Evolutionary conservation across 2,329 filamentous ascomycete genomes (phyloP).

Genomic region (Diaporthe sp.): DNA sequence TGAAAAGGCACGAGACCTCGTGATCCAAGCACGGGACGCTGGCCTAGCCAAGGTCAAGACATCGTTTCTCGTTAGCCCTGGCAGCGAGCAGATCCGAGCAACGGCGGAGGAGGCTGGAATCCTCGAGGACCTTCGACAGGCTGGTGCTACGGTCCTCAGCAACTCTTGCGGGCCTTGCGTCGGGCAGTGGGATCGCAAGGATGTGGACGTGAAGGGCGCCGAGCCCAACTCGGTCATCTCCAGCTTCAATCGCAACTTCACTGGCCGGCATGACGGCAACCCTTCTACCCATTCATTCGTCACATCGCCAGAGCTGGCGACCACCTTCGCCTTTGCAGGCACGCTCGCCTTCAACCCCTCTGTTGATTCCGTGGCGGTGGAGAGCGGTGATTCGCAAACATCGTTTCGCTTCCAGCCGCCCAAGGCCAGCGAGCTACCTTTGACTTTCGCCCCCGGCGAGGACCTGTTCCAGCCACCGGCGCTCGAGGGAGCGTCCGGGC

Average conservation of each 20-base stretch:
- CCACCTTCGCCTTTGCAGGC: conserved; percentile 94
- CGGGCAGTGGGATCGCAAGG: conserved; percentile 94
- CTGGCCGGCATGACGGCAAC: conserved; percentile 96
- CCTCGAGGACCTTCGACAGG: conserved; percentile 85
- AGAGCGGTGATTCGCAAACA: not conserved
- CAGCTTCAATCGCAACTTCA: conserved; percentile 99
- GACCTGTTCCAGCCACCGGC: conserved; percentile 48
- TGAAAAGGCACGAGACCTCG: conserved; percentile 92
- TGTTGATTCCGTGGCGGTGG: conserved; percentile 39
- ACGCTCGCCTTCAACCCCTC: conserved; percentile 89
- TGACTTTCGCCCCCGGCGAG: conserved; percentile 45
- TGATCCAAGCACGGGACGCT: conserved; percentile 89
- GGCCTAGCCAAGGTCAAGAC: conserved; percentile 85
- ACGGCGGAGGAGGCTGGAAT: conserved; percentile 92
- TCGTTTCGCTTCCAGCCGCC: conserved; percentile 49
- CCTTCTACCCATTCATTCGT: conserved; percentile 98
- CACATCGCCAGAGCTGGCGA: conserved; percentile 95
- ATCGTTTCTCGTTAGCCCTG: conserved; percentile 96
- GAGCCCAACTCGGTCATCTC: conserved; percentile 90
- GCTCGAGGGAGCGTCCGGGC: conserved; percentile 42
- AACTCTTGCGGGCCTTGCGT: conserved; percentile 97
- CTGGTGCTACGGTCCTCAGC: conserved; percentile 89
- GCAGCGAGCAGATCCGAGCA: conserved; percentile 95
- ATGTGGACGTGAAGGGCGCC: conserved; percentile 70
- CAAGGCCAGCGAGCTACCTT: conserved; percentile 47